Evolutionary conservation across 2,329 filamentous ascomycete species (phyloP), one percentile per base, ranked within the genome.

Genomic region (Pseudopyrenochaeta lycopersici): DNA sequence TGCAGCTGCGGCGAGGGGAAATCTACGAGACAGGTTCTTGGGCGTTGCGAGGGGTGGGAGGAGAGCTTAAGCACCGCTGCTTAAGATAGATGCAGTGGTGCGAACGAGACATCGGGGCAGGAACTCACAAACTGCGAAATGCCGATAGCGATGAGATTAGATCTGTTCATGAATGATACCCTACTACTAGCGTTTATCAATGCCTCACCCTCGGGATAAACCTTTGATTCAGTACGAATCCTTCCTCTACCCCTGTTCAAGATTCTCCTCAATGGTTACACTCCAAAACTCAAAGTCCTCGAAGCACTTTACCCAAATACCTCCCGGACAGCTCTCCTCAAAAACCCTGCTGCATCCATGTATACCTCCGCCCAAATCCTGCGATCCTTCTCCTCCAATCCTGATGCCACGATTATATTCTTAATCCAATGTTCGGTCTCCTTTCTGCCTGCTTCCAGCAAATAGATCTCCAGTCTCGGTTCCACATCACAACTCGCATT

Each of bases 1-100:
- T 30, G 56, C 54, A 18, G 52, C 59, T 30, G 73, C 63, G 10
- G 60, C 63, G n/a, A 63, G 72, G 35, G 67, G 66, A 3, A 64
- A 54, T 38, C 49, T 74, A 45, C 60, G 72, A 44, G 62, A 68
- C 23, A 59, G 69, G 40, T 68, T 74, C 17, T 54, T 73, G 53
- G 65, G 66, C 7, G 64, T 53, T 27, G 59, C 54, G 27, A 54
- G 63, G 21, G 54, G 62, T 20, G 49, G 52, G 41, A 47, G 58
- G 52, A 43, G 65, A n/a, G 52, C 40, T 30, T 58, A 43, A 11
- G 20, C 23, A 35, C 5, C 39, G 45, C 29, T 32, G 41, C 30
- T 33, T 17, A 7, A 18, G 21, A 14, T 23, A 33, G 29, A 20
- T 15, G 15, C 20, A 33, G 17, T 12, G 18, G 35, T 36, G 36